Conservation (phyloP, 78 protist genomes). For the Pelomyxa schiedti region DNA sequence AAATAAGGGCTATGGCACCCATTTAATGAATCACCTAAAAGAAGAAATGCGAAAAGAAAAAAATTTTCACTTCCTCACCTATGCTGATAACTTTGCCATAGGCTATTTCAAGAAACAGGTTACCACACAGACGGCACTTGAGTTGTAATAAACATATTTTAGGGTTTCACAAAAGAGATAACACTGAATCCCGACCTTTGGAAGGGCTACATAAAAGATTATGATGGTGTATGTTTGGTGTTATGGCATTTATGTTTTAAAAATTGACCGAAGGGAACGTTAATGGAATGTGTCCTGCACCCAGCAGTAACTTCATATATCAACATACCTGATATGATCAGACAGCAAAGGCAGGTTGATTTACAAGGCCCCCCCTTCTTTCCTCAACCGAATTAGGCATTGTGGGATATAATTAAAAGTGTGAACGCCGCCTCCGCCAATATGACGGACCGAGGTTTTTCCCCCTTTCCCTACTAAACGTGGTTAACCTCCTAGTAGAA, state of each 20-base stretch:
- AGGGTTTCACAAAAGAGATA: slow-evolving; percentile 40
- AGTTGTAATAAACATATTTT: not conserved
- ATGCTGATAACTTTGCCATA: slow-evolving; percentile 66
- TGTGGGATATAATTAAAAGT: not conserved
- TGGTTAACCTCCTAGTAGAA: not conserved
- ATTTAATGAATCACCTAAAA: slow-evolving; percentile 58
- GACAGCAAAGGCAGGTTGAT: not conserved
- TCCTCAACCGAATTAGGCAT: not conserved
- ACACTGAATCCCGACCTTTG: slow-evolving; percentile 12
- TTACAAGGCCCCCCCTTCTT: not conserved
- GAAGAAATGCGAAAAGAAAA: slow-evolving; percentile 8
- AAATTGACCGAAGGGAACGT: no score
- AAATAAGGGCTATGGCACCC: slow-evolving; percentile 38
- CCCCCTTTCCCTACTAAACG: not conserved
- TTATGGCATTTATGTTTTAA: no score
- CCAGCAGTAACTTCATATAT: slow-evolving; percentile 9
- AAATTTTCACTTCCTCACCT: slow-evolving; percentile 39
- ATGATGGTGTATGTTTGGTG: no score
- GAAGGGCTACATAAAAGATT: slow-evolving; percentile 55
- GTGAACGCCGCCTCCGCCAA: not conserved
- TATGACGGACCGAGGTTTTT: not conserved
- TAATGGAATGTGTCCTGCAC: slow-evolving; percentile 51
- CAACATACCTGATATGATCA: slow-evolving; percentile 9
- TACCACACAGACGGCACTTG: not conserved
- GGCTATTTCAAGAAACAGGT: slow-evolving; percentile 58